Evolutionary conservation across 306 rosid species (phyloP).

Genomic region (Lotus japonicus): DNA sequence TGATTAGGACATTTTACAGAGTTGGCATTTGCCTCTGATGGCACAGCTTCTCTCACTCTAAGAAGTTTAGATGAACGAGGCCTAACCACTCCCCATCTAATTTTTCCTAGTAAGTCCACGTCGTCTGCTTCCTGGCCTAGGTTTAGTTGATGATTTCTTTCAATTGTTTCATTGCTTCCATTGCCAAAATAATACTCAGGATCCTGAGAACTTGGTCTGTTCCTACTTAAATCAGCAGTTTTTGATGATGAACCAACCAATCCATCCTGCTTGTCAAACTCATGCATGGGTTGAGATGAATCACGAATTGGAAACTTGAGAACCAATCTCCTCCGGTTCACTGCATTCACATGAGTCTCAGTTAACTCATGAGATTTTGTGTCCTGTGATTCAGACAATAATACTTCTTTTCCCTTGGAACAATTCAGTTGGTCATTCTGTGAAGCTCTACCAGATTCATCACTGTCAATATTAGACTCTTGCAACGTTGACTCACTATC

Average conservation of each 20-base stretch:
- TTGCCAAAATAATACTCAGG: constrained; percentile 26
- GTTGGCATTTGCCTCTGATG: constrained; percentile 40
- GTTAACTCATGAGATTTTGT: too few species aligned
- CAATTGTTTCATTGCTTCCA: constrained; percentile 25
- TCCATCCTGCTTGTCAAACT: constrained; percentile 36
- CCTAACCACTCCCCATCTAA: constrained; percentile 84
- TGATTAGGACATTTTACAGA: constrained; percentile 28
- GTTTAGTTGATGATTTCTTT: constrained; percentile 34
- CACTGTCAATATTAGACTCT: constrained; percentile 71
- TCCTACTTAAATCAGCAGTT: constrained; percentile 33
- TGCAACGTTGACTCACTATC: constrained; percentile 71
- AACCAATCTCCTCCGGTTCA: constrained; percentile 64
- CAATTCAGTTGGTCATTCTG: constrained; percentile 40
- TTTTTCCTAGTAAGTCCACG: constrained; percentile 43
- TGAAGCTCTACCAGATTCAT: constrained; percentile 56
- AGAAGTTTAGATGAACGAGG: constrained; percentile 67
- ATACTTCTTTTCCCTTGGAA: constrained; percentile 70
- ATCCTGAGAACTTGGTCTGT: constrained; percentile 27
- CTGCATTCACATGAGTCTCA: constrained; percentile 38
- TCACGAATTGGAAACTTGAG: constrained; percentile 64
- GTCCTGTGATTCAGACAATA: constrained; percentile 44
- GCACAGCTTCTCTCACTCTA: constrained; percentile 47
- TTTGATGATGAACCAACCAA: constrained; percentile 62
- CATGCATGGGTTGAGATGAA: constrained; percentile 35
- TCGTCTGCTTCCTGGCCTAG: constrained; percentile 24